Conservation (phyloP, 495 filamentous ascomycete genomes). For the Astrothelium macrocarpum region DNA sequence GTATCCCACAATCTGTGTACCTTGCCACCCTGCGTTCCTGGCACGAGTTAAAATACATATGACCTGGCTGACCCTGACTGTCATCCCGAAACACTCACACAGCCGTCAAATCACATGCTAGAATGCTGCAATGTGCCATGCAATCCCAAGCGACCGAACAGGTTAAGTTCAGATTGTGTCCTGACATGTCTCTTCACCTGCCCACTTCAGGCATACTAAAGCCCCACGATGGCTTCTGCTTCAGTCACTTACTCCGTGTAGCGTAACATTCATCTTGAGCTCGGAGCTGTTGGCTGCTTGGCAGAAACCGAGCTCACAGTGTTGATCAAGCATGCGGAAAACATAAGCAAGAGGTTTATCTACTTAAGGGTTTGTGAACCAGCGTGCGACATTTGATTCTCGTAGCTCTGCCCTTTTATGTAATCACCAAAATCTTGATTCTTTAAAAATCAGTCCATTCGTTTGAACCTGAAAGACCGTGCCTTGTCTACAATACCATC, state of each 20-base stretch:
- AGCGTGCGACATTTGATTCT: neutral
- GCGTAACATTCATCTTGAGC: neutral
- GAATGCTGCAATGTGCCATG: neutral
- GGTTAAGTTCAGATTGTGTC: neutral
- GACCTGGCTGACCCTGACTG: neutral
- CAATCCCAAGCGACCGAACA: neutral
- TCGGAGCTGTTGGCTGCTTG: neutral
- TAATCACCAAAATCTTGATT: neutral
- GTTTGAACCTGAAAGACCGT: neutral
- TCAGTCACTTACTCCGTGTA: slow-evolving; percentile 1
- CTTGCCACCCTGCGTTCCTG: neutral
- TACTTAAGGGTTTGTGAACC: too few relatives aligned
- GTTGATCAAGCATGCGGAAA: too few relatives aligned
- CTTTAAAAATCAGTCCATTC: neutral
- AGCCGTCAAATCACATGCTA: neutral
- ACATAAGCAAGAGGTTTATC: neutral
- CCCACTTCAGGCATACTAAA: neutral
- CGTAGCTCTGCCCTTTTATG: neutral
- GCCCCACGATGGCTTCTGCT: neutral
- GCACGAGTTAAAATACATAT: neutral
- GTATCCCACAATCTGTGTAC: neutral
- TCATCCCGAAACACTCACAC: neutral
- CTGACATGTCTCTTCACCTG: neutral
- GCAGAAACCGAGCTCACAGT: too few relatives aligned
- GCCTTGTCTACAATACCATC: neutral